Evolutionary conservation across 1,284 basidiomycete species (phyloP).

Genomic region (Ganoderma meredithae): DNA sequence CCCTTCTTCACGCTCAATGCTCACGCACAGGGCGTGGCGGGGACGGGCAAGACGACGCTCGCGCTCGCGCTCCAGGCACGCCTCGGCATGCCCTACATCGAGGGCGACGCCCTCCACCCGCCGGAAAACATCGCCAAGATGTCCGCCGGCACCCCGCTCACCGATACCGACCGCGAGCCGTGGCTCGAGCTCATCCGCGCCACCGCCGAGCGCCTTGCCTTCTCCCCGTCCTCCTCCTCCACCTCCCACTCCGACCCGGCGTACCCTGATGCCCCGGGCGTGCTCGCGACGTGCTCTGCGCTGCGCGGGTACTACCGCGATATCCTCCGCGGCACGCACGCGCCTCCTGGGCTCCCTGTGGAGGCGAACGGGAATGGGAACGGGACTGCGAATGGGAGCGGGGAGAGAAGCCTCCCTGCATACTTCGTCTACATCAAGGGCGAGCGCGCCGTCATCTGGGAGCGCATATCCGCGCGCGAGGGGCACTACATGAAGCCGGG

Average conservation of each 20-base stretch:
- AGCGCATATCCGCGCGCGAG: conserved; percentile 75
- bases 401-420: conserved; percentile 56
- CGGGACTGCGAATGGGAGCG: conserved; percentile 36
- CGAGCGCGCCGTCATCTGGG: conserved; percentile 62
- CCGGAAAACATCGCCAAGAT: conserved; percentile 88
- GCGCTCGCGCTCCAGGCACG: conserved; percentile 69
- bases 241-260: conserved; percentile 11
- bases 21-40: conserved; percentile 70
- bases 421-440: conserved; percentile 90
- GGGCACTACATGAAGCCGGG: conserved; percentile 88
- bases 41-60: conserved; percentile 91
- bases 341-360: conserved; percentile 39
- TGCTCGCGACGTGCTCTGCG: conserved; percentile 89
- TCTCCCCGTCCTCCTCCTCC: no score
- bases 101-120: conserved; percentile 92
- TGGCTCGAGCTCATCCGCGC: conserved; percentile 84
- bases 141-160: conserved; percentile 80
- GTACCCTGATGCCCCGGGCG: conserved; percentile 47
- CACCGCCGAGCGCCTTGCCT: conserved; percentile 60
- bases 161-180: conserved; percentile 84
- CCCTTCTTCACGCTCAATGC: neutral
- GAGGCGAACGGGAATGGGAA: conserved; percentile 17
- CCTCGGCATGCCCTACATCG: conserved; percentile 80
- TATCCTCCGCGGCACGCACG: conserved; percentile 70
- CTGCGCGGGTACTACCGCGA: conserved; percentile 86